Percentiles rank a stretch among this genome's conserved stretches.
Evolutionary conservation across 2,329 filamentous ascomycete species (phyloP).

Genomic region (Neoarthrinium moseri): DNA sequence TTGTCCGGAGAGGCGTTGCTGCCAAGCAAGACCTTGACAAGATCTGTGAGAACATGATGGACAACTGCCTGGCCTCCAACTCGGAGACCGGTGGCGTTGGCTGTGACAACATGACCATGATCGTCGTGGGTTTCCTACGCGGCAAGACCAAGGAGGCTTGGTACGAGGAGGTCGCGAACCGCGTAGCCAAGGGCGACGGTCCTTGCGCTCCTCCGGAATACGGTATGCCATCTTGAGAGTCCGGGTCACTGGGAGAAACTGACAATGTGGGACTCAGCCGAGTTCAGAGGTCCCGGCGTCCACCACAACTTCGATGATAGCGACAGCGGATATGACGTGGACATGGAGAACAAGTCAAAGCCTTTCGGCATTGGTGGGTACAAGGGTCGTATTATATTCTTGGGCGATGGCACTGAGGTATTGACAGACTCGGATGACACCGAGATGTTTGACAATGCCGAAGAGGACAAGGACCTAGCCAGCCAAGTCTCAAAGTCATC

Average conservation of each 20-base stretch:
- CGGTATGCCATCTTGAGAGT: slow-evolving; percentile 67
- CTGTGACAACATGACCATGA: slow-evolving; percentile 99
- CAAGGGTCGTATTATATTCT: slow-evolving; percentile 85
- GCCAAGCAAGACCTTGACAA: slow-evolving; percentile 92
- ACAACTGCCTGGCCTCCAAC: slow-evolving; percentile 97
- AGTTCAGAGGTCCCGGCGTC: slow-evolving; percentile 80
- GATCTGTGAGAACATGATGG: slow-evolving; percentile 99
- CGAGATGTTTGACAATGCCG: slow-evolving; percentile 87
- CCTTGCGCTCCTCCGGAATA: slow-evolving; percentile 99
- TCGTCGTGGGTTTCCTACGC: slow-evolving; percentile 82
- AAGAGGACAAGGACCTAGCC: slow-evolving; percentile 82
- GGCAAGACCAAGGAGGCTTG: slow-evolving; percentile 96
- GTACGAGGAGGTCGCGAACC: slow-evolving; percentile 93
- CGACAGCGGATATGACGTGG: slow-evolving; percentile 73
- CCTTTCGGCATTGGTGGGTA: slow-evolving; percentile 68
- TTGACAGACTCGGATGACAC: slow-evolving; percentile 84
- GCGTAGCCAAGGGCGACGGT: slow-evolving; percentile 94
- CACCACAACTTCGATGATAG: slow-evolving; percentile 83
- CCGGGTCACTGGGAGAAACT: slow-evolving; percentile 27
- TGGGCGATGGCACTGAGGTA: slow-evolving; percentile 93
- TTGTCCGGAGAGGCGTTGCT: slow-evolving; percentile 92
- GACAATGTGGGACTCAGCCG: slow-evolving; percentile 54
- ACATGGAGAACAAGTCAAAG: slow-evolving; percentile 63
- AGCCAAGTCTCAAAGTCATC: slow-evolving; percentile 74
- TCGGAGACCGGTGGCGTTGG: slow-evolving; percentile 97